Evolutionary conservation across 2,329 filamentous ascomycete genomes (phyloP), one percentile per base, ranked within the genome.

Genomic region (Aspergillus cejpii): DNA sequence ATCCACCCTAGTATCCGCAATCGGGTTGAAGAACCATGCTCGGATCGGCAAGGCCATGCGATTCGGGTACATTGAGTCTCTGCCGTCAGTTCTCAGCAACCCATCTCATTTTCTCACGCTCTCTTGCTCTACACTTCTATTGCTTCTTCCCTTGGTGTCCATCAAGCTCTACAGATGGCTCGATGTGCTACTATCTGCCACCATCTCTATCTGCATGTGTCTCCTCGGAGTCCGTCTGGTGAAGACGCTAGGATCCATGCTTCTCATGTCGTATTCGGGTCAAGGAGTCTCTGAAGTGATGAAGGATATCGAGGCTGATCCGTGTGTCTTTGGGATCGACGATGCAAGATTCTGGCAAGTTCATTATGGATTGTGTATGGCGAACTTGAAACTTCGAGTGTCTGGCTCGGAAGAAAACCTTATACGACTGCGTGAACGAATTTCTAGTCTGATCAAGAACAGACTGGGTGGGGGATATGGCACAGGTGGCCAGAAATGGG

Each of bases 341-440:
- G 90, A 96, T 60, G 91, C 90, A 1, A 83, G 89, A 62, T 95
- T 98, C 67, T 98, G 92, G 92, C 92, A 98, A 71, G 92, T 96
- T 11, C 92, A 98, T 68, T 96, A 97, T 64, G 90, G 91, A 1
- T 74, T 97, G 31, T 94, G 89, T 61, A 94, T 97, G 85, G 92
- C 92, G 6, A 96, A 94, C 62, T 66, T 98, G 54, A 94, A 88
- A 65, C 68, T 98, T 15, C 78, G 83, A 47, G 79, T 95, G 20
- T 63, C 70, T 47, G 84, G 83, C 3, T 82, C 85, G 34, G 87
- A 92, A 49, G 79, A 84, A 11, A 78, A 83, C 5, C 71, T 94
- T 47, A 75, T 76, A 47, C 84, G 84, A 57, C 68, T 97, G 52
- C 79, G 90, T 46, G 83, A 85, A 51, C 81, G 87, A 37, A 79